These are phyloP conservation scores for Tinospora cordifolia DNA, from an alignment of 164 flowering plant species.

Conservation along the genomic window DNA sequence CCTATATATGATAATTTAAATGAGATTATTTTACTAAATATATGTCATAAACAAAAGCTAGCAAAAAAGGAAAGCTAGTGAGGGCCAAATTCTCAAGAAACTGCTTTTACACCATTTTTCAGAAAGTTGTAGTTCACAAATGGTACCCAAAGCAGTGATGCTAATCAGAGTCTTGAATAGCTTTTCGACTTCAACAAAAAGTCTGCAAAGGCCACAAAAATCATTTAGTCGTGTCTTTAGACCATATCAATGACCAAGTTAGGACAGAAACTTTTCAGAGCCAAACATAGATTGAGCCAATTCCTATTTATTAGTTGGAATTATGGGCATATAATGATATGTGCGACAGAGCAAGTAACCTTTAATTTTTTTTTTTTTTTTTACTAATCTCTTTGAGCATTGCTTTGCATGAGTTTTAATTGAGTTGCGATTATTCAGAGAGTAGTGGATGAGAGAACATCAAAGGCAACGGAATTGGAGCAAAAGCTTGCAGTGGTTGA, in stretches of 20 bases:
- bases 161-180: too few relatives aligned
- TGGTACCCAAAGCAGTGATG: too few relatives aligned
- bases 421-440: constrained; percentile 42
- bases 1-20: too few relatives aligned
- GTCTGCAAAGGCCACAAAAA: too few relatives aligned
- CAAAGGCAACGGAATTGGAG: constrained; percentile 79
- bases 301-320: background rate
- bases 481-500: constrained; percentile 87
- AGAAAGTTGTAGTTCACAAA: too few relatives aligned
- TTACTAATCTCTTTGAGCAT: background rate
- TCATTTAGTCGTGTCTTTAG: background rate
- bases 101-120: too few relatives aligned
- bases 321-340: background rate
- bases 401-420: constrained; percentile 5
- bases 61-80: too few relatives aligned
- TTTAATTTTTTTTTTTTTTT: background rate
- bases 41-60: too few relatives aligned
- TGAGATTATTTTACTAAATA: too few relatives aligned
- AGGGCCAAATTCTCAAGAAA: too few relatives aligned
- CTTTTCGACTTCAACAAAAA: too few relatives aligned
- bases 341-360: background rate
- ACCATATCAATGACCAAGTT: background rate
- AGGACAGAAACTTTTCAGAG: background rate
- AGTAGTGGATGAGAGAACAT: constrained; percentile 82
- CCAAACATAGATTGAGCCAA: too few relatives aligned